Conservation (phyloP, 202 grass and related monocot species). For the Alloteropsis angusta region DNA sequence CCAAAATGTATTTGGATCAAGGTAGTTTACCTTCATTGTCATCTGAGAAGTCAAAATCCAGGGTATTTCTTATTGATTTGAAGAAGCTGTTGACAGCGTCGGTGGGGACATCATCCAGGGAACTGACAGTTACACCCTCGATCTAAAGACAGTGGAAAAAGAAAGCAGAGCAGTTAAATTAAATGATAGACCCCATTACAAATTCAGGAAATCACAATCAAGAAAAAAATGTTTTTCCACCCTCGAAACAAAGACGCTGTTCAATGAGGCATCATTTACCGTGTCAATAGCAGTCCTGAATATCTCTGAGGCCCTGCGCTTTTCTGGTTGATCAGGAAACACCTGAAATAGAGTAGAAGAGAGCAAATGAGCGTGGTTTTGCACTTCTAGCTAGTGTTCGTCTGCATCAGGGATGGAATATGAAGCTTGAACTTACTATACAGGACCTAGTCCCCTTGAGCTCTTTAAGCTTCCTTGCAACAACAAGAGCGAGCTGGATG, state of each 20-base stretch:
- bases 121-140: constrained; percentile 64
- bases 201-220: neutral
- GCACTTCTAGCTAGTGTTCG: neutral
- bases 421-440: constrained; percentile 60
- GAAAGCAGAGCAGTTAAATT: neutral
- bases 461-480: constrained; percentile 71
- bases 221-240: neutral
- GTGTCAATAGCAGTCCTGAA: constrained; percentile 71
- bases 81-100: constrained; percentile 74
- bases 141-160: constrained; percentile 39
- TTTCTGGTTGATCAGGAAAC: constrained; percentile 95
- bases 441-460: constrained; percentile 52
- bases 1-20: neutral
- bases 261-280: constrained; percentile 29
- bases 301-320: constrained; percentile 65
- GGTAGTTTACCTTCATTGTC: constrained; percentile 56
- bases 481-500: constrained; percentile 80
- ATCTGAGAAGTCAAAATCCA: constrained; percentile 90
- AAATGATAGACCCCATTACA: neutral
- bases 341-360: constrained; percentile 62
- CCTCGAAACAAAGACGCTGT: neutral
- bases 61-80: constrained; percentile 73
- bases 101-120: constrained; percentile 76
- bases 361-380: constrained; percentile 18
- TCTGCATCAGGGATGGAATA: neutral